A percentile compares a stretch with the other conserved stretches of the same genome.
phyloP scores from a whole-genome alignment of 345 rosid species.

The Eucalyptus pauciflora region DNA sequence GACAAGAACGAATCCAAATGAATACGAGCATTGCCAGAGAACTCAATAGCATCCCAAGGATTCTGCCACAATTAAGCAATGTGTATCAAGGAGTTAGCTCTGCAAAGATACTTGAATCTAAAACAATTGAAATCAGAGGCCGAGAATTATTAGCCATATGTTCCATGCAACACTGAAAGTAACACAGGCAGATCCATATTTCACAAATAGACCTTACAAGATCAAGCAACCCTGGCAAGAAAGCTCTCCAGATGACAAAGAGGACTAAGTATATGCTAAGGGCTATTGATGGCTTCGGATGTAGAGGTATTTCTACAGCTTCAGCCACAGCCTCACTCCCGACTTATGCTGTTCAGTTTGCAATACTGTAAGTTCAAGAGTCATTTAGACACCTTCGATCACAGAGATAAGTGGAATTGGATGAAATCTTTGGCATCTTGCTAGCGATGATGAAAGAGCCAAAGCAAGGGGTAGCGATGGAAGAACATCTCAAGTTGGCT shows the following conservation, averaged over 20 bases:
- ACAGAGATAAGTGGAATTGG: background rate
- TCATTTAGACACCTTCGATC: background rate
- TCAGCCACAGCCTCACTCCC: background rate
- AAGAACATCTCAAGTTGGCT: background rate
- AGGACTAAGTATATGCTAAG: background rate
- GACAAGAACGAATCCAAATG: constrained; percentile 88
- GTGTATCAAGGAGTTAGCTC: background rate
- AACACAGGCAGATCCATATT: background rate
- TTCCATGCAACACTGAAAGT: background rate
- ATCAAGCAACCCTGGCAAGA: background rate
- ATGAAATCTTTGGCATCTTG: background rate
- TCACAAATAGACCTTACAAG: background rate
- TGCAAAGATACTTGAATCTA: background rate
- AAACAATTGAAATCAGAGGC: background rate
- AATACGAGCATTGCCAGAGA: constrained; percentile 66
- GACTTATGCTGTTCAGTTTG: background rate
- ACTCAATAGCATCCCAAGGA: constrained; percentile 74
- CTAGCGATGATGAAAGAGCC: background rate
- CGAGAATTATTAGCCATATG: background rate
- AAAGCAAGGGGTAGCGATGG: background rate
- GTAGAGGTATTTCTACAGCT: background rate
- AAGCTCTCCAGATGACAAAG: background rate
- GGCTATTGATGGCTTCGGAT: background rate
- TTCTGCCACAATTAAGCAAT: constrained; percentile 39
- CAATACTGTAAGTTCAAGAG: background rate